Conservation (phyloP, 2,329 filamentous ascomycete genomes). For the Pseudopyricularia javanii region DNA sequence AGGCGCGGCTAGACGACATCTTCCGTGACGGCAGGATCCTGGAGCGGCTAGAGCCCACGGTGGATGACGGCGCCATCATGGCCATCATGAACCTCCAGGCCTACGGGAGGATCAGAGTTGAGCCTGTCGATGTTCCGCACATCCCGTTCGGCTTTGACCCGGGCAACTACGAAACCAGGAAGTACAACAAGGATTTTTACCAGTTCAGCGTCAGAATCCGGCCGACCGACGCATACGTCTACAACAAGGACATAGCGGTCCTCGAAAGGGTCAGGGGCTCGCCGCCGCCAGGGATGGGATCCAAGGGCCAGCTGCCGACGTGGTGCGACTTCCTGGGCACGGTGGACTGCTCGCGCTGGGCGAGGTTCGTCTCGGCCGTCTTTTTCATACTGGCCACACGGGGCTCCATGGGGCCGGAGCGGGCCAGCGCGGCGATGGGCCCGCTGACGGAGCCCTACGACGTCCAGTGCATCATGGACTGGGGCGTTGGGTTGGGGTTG, state of each 20-base stretch:
- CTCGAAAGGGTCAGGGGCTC: background rate
- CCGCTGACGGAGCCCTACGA: slow-evolving; percentile 53
- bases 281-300: slow-evolving; percentile 12
- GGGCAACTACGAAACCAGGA: slow-evolving; percentile 58
- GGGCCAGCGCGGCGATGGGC: slow-evolving; percentile 41
- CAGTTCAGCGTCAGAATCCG: slow-evolving; percentile 49
- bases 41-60: slow-evolving; percentile 26
- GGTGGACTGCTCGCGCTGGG: slow-evolving; percentile 48
- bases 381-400: slow-evolving; percentile 51
- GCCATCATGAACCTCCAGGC: slow-evolving; percentile 55
- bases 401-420: slow-evolving; percentile 39
- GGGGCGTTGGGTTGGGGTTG: slow-evolving; percentile 43
- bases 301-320: slow-evolving; percentile 45
- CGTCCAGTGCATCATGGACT: slow-evolving; percentile 42
- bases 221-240: slow-evolving; percentile 46
- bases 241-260: slow-evolving; percentile 13
- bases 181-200: slow-evolving; percentile 52
- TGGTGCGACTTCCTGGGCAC: slow-evolving; percentile 61
- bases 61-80: slow-evolving; percentile 53
- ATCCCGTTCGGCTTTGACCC: slow-evolving; percentile 61
- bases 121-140: slow-evolving; percentile 40
- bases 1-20: slow-evolving; percentile 42
- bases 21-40: slow-evolving; percentile 30
- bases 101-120: slow-evolving; percentile 39
- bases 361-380: slow-evolving; percentile 48